phyloP scores from a whole-genome alignment of 2,329 filamentous ascomycete species.

The Aphanocladium album region DNA sequence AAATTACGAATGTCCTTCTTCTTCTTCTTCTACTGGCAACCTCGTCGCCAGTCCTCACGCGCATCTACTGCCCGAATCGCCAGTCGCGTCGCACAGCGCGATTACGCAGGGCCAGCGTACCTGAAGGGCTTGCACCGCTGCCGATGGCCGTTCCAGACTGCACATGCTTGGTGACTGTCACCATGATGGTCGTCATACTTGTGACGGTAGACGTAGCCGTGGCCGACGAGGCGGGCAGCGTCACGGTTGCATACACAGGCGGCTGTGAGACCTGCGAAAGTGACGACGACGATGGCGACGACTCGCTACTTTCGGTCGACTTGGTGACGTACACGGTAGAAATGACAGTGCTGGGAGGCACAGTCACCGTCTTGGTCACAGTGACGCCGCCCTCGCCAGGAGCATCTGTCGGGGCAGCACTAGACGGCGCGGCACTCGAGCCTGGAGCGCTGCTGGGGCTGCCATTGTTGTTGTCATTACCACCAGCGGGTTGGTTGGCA shows the following conservation, averaged over 20 bases:
- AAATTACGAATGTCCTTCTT: background rate
- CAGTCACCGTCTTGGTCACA: conserved; percentile 33
- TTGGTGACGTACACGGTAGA: conserved; percentile 26
- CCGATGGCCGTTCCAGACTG: background rate
- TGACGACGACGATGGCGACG: background rate
- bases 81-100: conserved; percentile 4
- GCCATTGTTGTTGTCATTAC: background rate
- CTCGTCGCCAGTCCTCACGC: too few relatives aligned
- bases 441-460: conserved; percentile 14
- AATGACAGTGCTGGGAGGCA: conserved; percentile 32
- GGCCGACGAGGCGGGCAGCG: conserved; percentile 16
- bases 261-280: background rate
- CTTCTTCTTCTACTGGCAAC: background rate
- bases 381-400: conserved; percentile 20
- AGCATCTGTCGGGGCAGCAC: background rate
- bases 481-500: conserved; percentile 17
- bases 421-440: conserved; percentile 15
- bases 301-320: background rate
- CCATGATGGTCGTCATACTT: conserved; percentile 1
- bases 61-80: conserved; percentile 3
- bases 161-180: conserved; percentile 1
- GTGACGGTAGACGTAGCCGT: conserved; percentile 12
- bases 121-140: background rate
- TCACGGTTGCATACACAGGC: conserved; percentile 8
- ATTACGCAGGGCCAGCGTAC: background rate